Conservation (phyloP, 148 eudicot species). For the Suaeda aralocaspica region DNA sequence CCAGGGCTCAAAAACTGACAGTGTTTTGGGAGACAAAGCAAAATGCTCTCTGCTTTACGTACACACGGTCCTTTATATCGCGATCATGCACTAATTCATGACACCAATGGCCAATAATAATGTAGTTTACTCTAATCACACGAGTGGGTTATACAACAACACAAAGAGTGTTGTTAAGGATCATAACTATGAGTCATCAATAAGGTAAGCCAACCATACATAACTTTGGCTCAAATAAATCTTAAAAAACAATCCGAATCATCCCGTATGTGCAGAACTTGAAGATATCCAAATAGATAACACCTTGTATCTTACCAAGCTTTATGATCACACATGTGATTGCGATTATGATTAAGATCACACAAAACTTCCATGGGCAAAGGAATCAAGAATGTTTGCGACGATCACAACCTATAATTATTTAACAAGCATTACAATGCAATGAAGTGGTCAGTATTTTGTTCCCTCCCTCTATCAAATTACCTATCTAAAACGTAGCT, state of each 20-base stretch:
- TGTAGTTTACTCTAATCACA: constrained; percentile 6
- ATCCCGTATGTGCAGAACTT: not conserved
- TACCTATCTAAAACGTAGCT: too few species aligned
- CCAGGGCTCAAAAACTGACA: constrained; percentile 19
- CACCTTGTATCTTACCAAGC: not conserved
- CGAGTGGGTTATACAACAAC: constrained; percentile 4
- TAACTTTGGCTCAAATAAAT: too few species aligned
- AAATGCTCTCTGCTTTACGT: constrained; percentile 21
- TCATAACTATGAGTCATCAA: not conserved
- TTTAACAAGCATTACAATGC: too few species aligned
- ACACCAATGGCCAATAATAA: constrained; percentile 16
- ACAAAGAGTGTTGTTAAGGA: not conserved
- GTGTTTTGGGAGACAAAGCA: constrained; percentile 26
- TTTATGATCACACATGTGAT: not conserved
- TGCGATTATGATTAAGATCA: not conserved
- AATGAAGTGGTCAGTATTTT: too few species aligned
- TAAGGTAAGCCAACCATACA: not conserved
- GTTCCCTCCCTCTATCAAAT: too few species aligned
- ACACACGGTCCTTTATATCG: constrained; percentile 22
- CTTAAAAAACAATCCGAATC: not conserved
- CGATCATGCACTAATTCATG: constrained; percentile 16
- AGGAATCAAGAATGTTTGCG: too few species aligned
- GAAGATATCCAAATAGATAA: not conserved
- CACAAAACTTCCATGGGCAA: too few species aligned
- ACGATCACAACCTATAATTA: too few species aligned